These are phyloP conservation scores for Ceratobasidium sp. DNA, from an alignment of 1,284 basidiomycete genomes.

Conservation along the genomic window DNA sequence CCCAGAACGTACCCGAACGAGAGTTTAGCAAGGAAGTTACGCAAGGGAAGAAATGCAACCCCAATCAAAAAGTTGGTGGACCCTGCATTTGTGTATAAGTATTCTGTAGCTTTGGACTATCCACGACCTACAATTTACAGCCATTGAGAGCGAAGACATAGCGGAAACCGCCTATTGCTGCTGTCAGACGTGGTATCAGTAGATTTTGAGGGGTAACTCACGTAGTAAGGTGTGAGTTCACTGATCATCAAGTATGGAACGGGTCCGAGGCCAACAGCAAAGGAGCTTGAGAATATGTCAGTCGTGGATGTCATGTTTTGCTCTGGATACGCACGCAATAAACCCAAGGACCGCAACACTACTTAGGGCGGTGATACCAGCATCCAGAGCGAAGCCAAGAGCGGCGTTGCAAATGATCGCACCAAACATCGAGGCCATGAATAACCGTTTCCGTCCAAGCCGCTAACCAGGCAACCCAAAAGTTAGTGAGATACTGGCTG, in stretches of 20 bases:
- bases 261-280: conserved; percentile 89
- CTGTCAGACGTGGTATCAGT: conserved; percentile 5
- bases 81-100: conserved; percentile 58
- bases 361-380: conserved; percentile 63
- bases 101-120: background rate
- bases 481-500: too few relatives aligned
- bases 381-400: conserved; percentile 76
- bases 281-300: conserved; percentile 61
- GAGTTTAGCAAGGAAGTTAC: conserved; percentile 65
- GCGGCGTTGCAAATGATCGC: conserved; percentile 70
- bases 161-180: conserved; percentile 74
- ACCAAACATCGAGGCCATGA: conserved; percentile 58
- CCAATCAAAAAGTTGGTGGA: conserved; percentile 83
- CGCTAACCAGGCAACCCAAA: too few relatives aligned
- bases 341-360: conserved; percentile 83
- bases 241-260: conserved; percentile 91
- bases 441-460: conserved; percentile 51
- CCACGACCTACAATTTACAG: conserved; percentile 73
- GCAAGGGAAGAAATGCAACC: conserved; percentile 80
- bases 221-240: conserved; percentile 84
- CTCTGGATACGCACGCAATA: conserved; percentile 67
- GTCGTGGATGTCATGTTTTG: background rate
- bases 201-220: conserved; percentile 49
- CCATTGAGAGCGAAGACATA: conserved; percentile 81
- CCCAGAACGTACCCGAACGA: conserved; percentile 21